Evolutionary conservation across 768 basidiomycete species (phyloP).

Genomic region (Exsudoporus frostii): DNA sequence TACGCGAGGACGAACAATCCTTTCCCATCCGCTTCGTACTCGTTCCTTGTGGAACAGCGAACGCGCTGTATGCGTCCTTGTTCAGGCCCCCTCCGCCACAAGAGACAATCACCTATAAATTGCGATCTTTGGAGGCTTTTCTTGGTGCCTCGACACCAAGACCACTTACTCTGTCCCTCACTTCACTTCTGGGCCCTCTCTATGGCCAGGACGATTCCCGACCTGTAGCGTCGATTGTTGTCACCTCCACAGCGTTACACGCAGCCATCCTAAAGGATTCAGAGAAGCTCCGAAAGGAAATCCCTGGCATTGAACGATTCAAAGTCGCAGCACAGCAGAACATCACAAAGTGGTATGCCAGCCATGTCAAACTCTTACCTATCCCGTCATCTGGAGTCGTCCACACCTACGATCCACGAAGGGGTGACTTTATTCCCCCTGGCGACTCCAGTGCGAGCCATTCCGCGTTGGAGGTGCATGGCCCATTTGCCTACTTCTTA

Average conservation of each 20-base stretch:
- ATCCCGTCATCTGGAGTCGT: conserved; percentile 38
- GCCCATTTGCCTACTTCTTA: conserved; percentile 86
- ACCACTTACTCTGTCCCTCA: conserved; percentile 54
- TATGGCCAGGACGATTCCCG: conserved; percentile 13
- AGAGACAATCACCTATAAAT: conserved; percentile 38
- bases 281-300: conserved; percentile 61
- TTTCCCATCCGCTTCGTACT: conserved; percentile 44
- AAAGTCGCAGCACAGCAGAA: conserved; percentile 81
- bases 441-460: conserved; percentile 32
- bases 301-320: conserved; percentile 83
- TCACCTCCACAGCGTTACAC: conserved; percentile 82
- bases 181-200: conserved; percentile 40
- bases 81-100: conserved; percentile 48
- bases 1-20: conserved; percentile 10
- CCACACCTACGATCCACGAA: conserved; percentile 57
- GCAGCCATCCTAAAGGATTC: conserved; percentile 83
- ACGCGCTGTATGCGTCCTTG: conserved; percentile 80
- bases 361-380: conserved; percentile 56
- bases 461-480: conserved; percentile 49
- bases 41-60: conserved; percentile 86
- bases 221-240: conserved; percentile 64
- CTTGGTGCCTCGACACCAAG: conserved; percentile 35
- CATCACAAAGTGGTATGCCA: conserved; percentile 66
- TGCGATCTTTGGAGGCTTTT: conserved; percentile 56
- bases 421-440: conserved; percentile 46